phyloP scores from a whole-genome alignment of 2,329 filamentous ascomycete genomes.

The Cytospora mali region DNA sequence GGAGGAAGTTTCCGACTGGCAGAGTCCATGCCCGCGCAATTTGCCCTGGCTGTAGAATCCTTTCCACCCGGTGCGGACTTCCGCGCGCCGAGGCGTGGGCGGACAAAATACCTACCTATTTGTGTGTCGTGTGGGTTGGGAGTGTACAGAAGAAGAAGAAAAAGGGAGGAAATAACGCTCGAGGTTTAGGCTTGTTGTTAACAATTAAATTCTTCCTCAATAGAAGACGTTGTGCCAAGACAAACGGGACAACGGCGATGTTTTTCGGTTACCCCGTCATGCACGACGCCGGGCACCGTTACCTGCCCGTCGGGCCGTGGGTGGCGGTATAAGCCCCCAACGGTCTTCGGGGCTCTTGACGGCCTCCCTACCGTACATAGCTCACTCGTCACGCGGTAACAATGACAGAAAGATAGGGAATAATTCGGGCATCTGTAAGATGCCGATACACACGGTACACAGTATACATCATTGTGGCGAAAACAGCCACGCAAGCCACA shows the following conservation, averaged over 20 bases:
- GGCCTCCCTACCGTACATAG: too few species aligned
- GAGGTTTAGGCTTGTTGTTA: too few species aligned
- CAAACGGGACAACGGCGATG: background rate
- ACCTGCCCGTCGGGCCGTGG: background rate
- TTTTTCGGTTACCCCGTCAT: background rate
- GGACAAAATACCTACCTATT: background rate
- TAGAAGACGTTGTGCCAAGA: background rate
- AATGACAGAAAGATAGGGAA: background rate
- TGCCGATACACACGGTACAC: background rate
- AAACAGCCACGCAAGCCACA: constrained; percentile 28
- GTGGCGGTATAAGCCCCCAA: background rate
- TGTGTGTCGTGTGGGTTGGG: background rate
- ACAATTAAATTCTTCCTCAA: background rate
- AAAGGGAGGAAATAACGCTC: too few species aligned
- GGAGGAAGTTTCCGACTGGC: background rate
- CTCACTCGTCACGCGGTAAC: background rate
- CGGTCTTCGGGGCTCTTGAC: too few species aligned
- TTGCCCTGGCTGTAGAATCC: background rate
- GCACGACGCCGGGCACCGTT: constrained; percentile 1
- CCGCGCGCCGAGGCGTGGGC: background rate
- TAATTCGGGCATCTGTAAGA: background rate
- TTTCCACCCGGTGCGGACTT: background rate
- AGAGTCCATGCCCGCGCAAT: background rate
- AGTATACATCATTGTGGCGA: constrained; percentile 21
- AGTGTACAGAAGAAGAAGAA: too few species aligned